Conservation (phyloP, 75 land plant species). For the Isoetes taiwanensis region DNA sequence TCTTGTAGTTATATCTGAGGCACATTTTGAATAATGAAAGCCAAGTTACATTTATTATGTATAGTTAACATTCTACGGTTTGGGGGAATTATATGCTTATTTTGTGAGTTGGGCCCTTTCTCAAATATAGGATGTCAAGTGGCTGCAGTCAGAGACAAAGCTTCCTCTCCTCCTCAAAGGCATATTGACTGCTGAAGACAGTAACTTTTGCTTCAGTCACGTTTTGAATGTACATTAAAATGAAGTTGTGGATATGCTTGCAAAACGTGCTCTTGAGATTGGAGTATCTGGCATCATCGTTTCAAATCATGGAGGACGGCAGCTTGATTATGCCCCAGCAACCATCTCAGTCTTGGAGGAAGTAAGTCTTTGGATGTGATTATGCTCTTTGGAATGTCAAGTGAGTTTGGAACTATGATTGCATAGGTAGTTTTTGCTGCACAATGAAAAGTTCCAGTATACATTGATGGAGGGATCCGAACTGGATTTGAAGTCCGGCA, state of each 20-base stretch:
- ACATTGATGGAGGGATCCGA: conserved; percentile 75
- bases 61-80: no score
- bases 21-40: no score
- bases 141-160: conserved; percentile 63
- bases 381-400: no score
- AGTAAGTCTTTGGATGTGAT: no score
- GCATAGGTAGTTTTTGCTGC: conserved; percentile 61
- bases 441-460: conserved; percentile 57
- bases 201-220: no score
- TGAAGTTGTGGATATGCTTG: no score
- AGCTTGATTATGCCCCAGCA: conserved; percentile 62
- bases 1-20: no score
- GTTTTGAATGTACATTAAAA: no score
- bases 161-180: conserved; percentile 84
- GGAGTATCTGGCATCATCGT: conserved; percentile 73
- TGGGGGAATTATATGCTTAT: no score
- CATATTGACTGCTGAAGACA: conserved; percentile 77
- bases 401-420: no score
- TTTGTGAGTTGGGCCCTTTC: neutral
- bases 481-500: conserved; percentile 89
- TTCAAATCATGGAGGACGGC: conserved; percentile 76
- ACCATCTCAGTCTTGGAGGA: conserved; percentile 63
- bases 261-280: no score
- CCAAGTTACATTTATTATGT: no score
- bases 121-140: conserved; percentile 53